These are phyloP conservation scores for Podospora bellae-mahoneyi DNA, from an alignment of 495 filamentous ascomycete species.

Conservation along the genomic window DNA sequence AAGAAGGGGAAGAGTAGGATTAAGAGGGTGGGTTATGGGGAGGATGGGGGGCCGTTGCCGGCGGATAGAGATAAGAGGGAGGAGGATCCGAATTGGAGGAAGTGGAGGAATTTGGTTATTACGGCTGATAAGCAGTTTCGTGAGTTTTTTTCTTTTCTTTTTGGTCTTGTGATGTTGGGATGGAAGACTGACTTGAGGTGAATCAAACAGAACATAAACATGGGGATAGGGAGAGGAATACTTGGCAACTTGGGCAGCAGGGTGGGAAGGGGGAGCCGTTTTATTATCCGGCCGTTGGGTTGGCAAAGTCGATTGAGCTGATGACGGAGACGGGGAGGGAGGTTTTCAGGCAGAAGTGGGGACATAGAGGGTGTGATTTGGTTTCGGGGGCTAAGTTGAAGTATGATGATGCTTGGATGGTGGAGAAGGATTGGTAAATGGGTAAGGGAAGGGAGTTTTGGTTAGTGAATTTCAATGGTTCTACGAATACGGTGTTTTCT, in stretches of 20 bases:
- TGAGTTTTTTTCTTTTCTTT: not conserved
- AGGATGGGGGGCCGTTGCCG: slow-evolving; percentile 12
- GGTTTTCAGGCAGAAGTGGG: slow-evolving; percentile 57
- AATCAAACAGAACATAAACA: slow-evolving; percentile 22
- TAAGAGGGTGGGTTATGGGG: not conserved
- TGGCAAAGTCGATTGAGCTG: slow-evolving; percentile 51
- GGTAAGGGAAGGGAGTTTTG: not conserved
- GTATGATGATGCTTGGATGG: slow-evolving; percentile 51
- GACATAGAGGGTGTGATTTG: slow-evolving; percentile 52
- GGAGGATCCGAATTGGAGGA: slow-evolving; percentile 9
- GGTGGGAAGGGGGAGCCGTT: slow-evolving; percentile 61
- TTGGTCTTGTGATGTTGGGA: not conserved
- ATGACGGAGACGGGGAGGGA: slow-evolving; percentile 51
- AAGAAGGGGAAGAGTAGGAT: slow-evolving; percentile 18
- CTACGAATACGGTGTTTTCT: not conserved
- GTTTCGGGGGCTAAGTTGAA: slow-evolving; percentile 35
- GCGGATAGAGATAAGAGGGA: slow-evolving; percentile 10
- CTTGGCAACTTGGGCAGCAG: slow-evolving; percentile 55
- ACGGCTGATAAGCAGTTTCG: slow-evolving; percentile 10
- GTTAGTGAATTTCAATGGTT: not conserved
- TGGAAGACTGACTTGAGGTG: not conserved
- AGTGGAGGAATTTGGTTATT: slow-evolving; percentile 13
- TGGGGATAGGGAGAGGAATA: slow-evolving; percentile 47
- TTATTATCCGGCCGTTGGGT: slow-evolving; percentile 52
- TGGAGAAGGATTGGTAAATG: slow-evolving; percentile 40